These are phyloP conservation scores for Cordyceps tenuipes DNA, from an alignment of 2,329 filamentous ascomycete species.

Conservation along the genomic window DNA sequence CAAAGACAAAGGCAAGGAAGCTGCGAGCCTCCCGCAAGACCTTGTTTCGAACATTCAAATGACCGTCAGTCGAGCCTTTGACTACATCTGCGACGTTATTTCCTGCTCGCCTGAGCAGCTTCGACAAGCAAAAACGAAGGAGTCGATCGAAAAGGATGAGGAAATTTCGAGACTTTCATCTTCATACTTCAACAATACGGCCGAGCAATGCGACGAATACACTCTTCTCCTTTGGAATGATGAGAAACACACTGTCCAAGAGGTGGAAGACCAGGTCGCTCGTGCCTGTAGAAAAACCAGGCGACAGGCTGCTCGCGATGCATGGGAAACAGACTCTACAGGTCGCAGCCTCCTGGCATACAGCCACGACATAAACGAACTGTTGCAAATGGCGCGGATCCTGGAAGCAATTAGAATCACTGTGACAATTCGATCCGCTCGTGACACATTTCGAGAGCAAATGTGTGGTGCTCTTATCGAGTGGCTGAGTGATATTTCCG, in stretches of 20 bases:
- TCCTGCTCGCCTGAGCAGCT: slow-evolving; percentile 97
- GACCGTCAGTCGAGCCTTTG: slow-evolving; percentile 77
- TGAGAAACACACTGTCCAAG: slow-evolving; percentile 91
- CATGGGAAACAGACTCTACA: slow-evolving; percentile 81
- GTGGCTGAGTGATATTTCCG: slow-evolving; percentile 89
- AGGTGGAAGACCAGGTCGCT: slow-evolving; percentile 84
- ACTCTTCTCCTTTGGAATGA: slow-evolving; percentile 93
- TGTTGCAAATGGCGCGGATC: slow-evolving; percentile 72
- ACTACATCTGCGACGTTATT: slow-evolving; percentile 96
- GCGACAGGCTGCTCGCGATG: slow-evolving; percentile 62
- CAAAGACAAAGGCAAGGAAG: slow-evolving; percentile 55
- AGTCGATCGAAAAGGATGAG: slow-evolving; percentile 77
- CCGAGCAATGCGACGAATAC: slow-evolving; percentile 51
- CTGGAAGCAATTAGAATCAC: slow-evolving; percentile 96
- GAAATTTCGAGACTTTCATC: slow-evolving; percentile 65
- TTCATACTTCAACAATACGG: slow-evolving; percentile 56
- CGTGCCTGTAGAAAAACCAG: slow-evolving; percentile 72
- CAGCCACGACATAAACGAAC: slow-evolving; percentile 58
- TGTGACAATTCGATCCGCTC: slow-evolving; percentile 83
- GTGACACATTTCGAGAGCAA: slow-evolving; percentile 93
- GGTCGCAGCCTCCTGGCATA: slow-evolving; percentile 81
- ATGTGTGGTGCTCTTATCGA: slow-evolving; percentile 98
- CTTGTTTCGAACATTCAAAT: slow-evolving; percentile 70
- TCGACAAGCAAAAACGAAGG: slow-evolving; percentile 72
- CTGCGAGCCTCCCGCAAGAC: slow-evolving; percentile 60